Evolutionary conservation across 2,329 filamentous ascomycete species (phyloP), one percentile per base, ranked within the genome.

Genomic region (Meredithiella fracta): DNA sequence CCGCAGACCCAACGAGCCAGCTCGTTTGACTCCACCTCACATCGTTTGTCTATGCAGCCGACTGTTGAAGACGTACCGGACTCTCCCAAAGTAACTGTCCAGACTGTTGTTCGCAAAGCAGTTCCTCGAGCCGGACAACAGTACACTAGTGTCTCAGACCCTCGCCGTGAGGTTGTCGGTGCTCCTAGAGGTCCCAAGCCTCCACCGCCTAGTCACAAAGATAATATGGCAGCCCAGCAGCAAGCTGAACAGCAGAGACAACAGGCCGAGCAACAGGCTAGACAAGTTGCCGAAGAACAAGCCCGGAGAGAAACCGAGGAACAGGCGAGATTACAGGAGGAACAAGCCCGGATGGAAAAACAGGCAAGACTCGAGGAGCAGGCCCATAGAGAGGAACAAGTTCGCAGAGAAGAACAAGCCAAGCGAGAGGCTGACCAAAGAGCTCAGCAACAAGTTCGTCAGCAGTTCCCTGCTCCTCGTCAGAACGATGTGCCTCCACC

Each of bases 11-110:
- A 70, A 1, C 70, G 72, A 42, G 73, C 78, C 54, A 69, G 73
- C 55, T 74, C 77, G 0, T 76, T 76, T 57, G 76, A 81, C 59
- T 63, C 66, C 26, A 64, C 64, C 54, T 62, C 66, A 38, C 72
- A 72, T 42, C 68, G 70, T 62, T 70, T 72, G 58, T 72, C 74
- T 0, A 74, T 79, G 76, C 79, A 81, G 61, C 78, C 76, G 2
- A 82, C 75, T 5, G 79, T 80, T 4, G 81, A 84, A 63, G 80
- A 84, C 60, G 78, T 74, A 4, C 79, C 80, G 3, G 78, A 81
- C 51, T 74, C 76, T 1, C 69, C 71, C 15, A 58, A 58, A 14
- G 1, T 49, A 42, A 49, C 29, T 7, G 37, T 54, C 5, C 57
- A 58, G 34, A 53, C 57, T n/a, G 22, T 58, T 26, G 44, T 53